These are phyloP conservation scores for Sphagnum magellanicum DNA, from an alignment of 228 moss, liverwort and hornwort species.

Conservation along the genomic window DNA sequence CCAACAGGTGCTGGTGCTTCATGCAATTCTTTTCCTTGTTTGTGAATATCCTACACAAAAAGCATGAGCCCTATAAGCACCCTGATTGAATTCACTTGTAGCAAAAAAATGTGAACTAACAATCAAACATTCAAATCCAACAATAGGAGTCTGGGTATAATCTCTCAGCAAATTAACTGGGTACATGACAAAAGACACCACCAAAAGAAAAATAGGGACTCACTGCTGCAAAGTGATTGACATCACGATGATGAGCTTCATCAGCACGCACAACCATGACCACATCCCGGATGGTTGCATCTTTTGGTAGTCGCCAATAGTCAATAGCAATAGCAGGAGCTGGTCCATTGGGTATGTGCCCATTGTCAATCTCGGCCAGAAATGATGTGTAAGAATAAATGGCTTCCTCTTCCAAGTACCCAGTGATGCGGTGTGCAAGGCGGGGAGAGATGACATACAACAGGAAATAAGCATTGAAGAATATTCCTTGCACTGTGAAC, in stretches of 20 bases:
- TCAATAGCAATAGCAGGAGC: conserved; percentile 85
- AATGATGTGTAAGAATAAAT: conserved; percentile 71
- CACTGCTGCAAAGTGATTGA: conserved; percentile 97
- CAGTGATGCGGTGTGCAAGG: conserved; percentile 72
- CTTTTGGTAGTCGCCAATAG: conserved; percentile 82
- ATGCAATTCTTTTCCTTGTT: conserved; percentile 39
- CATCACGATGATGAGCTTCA: conserved; percentile 97
- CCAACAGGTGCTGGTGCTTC: conserved; percentile 47
- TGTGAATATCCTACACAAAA: conserved; percentile 48
- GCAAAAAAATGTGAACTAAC: not conserved
- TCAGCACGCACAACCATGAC: conserved; percentile 73
- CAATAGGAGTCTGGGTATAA: not conserved
- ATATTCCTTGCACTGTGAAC: conserved; percentile 61
- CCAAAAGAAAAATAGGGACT: not conserved
- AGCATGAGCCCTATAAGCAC: not conserved
- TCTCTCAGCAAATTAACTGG: not conserved
- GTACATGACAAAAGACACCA: not conserved
- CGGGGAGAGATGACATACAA: conserved; percentile 56
- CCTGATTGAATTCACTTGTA: not conserved
- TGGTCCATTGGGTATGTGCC: conserved; percentile 49
- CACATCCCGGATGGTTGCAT: conserved; percentile 65
- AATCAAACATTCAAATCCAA: not conserved
- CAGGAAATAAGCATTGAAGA: conserved; percentile 85
- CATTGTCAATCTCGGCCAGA: conserved; percentile 57
- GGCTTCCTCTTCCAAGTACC: conserved; percentile 94